These are phyloP conservation scores for Fomitiporia mediterranea DNA, from an alignment of 1,284 basidiomycete species.

Conservation along the genomic window DNA sequence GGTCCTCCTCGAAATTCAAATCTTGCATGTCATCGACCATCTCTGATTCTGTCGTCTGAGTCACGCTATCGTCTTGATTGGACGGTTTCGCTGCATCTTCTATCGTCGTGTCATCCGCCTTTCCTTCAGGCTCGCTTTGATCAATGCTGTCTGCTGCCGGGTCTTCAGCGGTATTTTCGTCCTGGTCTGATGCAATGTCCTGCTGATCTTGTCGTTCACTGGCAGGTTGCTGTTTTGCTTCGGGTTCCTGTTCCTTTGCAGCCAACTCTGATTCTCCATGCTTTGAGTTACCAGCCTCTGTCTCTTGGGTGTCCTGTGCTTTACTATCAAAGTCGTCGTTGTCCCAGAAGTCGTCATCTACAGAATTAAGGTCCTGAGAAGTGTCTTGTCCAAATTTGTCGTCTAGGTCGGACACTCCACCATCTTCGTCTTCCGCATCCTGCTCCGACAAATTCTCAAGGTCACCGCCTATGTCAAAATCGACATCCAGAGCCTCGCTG, in stretches of 20 bases:
- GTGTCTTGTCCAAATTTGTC: constrained; percentile 37
- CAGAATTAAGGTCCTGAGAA: constrained; percentile 38
- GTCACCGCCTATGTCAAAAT: constrained; percentile 67
- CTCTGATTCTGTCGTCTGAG: constrained; percentile 1
- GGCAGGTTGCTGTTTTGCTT: constrained; percentile 20
- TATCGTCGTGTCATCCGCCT: not conserved
- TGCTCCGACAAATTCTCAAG: constrained; percentile 69
- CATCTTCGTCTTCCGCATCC: constrained; percentile 33
- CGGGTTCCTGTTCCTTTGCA: constrained; percentile 13
- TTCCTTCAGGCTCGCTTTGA: constrained; percentile 21
- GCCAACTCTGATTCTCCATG: not conserved
- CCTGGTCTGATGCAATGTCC: no score
- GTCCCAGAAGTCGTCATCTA: constrained; percentile 36
- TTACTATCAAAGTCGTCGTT: constrained; percentile 25
- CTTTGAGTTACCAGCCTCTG: not conserved
- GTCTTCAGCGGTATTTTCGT: no score
- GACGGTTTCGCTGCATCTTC: not conserved
- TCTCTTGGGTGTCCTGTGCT: constrained; percentile 19
- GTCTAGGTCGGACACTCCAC: constrained; percentile 28
- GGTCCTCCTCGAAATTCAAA: constrained; percentile 5
- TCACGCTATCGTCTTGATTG: no score
- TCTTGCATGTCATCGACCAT: not conserved
- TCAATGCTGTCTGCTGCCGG: constrained; percentile 23
- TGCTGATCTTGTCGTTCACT: no score
- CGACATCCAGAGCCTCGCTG: constrained; percentile 50